Percentiles rank a stretch among this genome's conserved stretches.
Conservation (phyloP, 2,329 filamentous ascomycete genomes). For the Stagonosporopsis cucurbitacearum region DNA sequence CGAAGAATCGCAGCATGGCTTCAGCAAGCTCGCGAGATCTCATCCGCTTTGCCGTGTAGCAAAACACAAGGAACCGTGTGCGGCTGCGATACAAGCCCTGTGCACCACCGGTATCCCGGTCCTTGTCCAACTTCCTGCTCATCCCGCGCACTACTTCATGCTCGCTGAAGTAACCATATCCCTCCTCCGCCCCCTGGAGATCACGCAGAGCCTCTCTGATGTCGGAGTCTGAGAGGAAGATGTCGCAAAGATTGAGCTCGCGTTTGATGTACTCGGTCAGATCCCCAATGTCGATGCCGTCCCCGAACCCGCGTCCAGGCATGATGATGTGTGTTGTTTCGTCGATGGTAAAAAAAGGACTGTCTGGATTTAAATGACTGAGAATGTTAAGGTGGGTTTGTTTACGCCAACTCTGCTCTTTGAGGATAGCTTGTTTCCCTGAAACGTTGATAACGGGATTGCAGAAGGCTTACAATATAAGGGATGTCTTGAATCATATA, state of each 20-base stretch:
- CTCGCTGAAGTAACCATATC: not conserved
- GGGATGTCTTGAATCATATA: not conserved
- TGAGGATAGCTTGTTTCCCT: not conserved
- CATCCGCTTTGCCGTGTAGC: not conserved
- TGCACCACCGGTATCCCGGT: not conserved
- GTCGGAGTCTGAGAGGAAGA: slow-evolving; percentile 1
- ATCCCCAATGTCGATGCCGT: not conserved
- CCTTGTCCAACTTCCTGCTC: not conserved
- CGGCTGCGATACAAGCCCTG: slow-evolving; percentile 7
- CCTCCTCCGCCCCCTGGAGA: not conserved
- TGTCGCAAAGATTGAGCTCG: not conserved
- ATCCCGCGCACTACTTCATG: not conserved
- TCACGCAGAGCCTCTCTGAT: not conserved
- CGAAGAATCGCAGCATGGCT: slow-evolving; percentile 1
- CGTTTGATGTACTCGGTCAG: not conserved
- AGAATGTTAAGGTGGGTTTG: too few relatives aligned
- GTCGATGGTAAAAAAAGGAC: too few relatives aligned
- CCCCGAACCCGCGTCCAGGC: not conserved
- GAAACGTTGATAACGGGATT: not conserved
- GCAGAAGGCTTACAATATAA: not conserved
- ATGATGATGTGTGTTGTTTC: not conserved
- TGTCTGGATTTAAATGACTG: not conserved
- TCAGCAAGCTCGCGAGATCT: not conserved
- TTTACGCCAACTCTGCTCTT: not conserved
- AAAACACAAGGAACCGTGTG: slow-evolving; percentile 2